Percentiles rank a stretch among this genome's conserved stretches.
Evolutionary conservation across 768 basidiomycete genomes (phyloP).

Genomic region (Tephrocybe rancida): DNA sequence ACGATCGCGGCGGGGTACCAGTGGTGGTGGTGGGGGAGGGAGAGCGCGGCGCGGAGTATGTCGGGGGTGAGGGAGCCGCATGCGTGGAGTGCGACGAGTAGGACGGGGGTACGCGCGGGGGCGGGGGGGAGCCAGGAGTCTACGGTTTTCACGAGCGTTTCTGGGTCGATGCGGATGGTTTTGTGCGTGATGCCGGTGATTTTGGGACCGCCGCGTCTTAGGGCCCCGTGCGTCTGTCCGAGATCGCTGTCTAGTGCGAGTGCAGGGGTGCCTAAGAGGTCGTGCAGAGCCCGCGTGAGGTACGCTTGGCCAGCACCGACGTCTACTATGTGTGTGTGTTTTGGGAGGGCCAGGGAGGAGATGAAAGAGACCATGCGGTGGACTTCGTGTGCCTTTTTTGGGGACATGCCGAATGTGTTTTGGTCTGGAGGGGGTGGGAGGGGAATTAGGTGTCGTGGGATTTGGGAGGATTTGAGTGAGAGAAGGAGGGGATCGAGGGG

Average conservation of each 20-base stretch:
- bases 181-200: conserved; percentile 49
- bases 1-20: conserved; percentile 60
- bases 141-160: conserved; percentile 46
- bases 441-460: conserved; percentile 24
- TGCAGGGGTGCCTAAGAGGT: conserved; percentile 42
- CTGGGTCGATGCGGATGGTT: conserved; percentile 55
- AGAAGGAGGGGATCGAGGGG: conserved; percentile 24
- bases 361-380: conserved; percentile 50
- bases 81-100: conserved; percentile 73
- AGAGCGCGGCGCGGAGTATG: conserved; percentile 55
- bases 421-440: conserved; percentile 17
- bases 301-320: conserved; percentile 78
- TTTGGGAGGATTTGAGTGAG: conserved; percentile 22
- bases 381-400: conserved; percentile 79
- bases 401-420: conserved; percentile 58
- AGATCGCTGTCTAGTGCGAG: conserved; percentile 70
- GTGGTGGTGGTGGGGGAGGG: not conserved
- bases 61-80: conserved; percentile 76
- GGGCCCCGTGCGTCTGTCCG: conserved; percentile 60
- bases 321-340: conserved; percentile 58
- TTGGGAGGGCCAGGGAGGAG: conserved; percentile 32
- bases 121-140: conserved; percentile 51
- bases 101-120: conserved; percentile 54
- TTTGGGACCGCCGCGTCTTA: conserved; percentile 19
- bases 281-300: conserved; percentile 53